Evolutionary conservation across 1,284 basidiomycete genomes (phyloP), one percentile per base, ranked within the genome.

Genomic region (Fomitopsis betulina): DNA sequence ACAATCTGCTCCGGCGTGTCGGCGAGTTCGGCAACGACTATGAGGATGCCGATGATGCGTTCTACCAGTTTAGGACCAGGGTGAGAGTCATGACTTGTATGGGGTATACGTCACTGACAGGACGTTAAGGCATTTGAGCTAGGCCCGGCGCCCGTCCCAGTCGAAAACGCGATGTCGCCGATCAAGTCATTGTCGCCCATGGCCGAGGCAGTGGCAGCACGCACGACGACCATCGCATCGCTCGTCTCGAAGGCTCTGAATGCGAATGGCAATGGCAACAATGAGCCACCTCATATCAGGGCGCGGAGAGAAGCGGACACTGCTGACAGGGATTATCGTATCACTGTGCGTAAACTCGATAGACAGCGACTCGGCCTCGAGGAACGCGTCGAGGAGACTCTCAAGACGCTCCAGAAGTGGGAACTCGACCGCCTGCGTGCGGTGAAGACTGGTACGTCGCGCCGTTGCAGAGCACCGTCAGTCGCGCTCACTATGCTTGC

Each of bases 21-120:
- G 93, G 93, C 54, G 91, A 93, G 69, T 77, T 90, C 55, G 90
- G 91, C 15, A 93, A 93, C 66, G 78, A 81, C 56, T 93, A 89
- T 63, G 89, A 90, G 65, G 79, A 81, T 60, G 79, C 84, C 6
- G 85, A 89, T 54, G 89, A 89, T 62, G 89, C 87, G 1, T 90
- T 81, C 65, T 93, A 89, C 70, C 90, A 92, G 69, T 91, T 93
- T 73, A 76, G 90, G 27, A 81, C 85, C 32, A 90, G 88, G 80
- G 87, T 87, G 61, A 9, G 73, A 21, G 13, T 7, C 9, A 15
- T 47, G 37, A 2, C 1, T 8, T 2, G 21, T 27, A 15, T 30
- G 15, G 38, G 13, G 7, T 12, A 38, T 3, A 4, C 1, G 25
- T 32, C 6, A 9, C 51, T 27, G 33, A 56, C 38, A 1, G 30